Conservation (phyloP, 2,329 filamentous ascomycete species). For the Alternaria hordeiaustralica region DNA sequence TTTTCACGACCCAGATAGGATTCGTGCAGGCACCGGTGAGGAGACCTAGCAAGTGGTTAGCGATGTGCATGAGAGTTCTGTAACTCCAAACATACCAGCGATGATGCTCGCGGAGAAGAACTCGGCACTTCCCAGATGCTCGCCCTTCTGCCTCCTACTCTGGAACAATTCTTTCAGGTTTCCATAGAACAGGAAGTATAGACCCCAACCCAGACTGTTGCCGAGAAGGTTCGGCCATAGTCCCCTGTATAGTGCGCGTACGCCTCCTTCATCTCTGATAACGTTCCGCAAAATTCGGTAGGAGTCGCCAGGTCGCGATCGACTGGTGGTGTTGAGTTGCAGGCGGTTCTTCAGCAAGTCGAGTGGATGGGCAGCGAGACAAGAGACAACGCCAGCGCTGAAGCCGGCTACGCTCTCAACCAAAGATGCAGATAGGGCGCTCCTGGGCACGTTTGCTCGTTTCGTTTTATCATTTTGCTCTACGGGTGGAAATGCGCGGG, state of each 20-base stretch:
- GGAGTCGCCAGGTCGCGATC: constrained; percentile 60
- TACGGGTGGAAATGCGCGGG: constrained; percentile 58
- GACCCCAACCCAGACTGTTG: constrained; percentile 87
- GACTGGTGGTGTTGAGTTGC: constrained; percentile 62
- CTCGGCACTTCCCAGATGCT: constrained; percentile 66
- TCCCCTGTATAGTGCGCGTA: constrained; percentile 83
- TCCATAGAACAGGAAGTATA: constrained; percentile 84
- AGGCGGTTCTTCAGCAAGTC: constrained; percentile 97
- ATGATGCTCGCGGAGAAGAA: constrained; percentile 79
- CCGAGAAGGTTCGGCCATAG: constrained; percentile 89
- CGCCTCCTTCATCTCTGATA: constrained; percentile 60
- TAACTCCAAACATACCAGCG: constrained; percentile 53
- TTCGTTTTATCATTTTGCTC: constrained; percentile 47
- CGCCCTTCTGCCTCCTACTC: constrained; percentile 46
- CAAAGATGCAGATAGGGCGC: constrained; percentile 66
- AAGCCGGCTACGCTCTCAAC: constrained; percentile 91
- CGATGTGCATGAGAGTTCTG: neutral
- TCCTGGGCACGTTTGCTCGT: constrained; percentile 35
- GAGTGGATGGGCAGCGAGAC: constrained; percentile 86
- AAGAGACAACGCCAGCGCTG: constrained; percentile 84
- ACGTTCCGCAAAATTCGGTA: constrained; percentile 61
- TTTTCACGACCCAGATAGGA: constrained; percentile 98
- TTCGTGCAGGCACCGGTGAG: constrained; percentile 86
- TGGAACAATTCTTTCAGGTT: constrained; percentile 64
- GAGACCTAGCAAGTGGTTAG: constrained; percentile 60